phyloP scores from a whole-genome alignment of 768 basidiomycete species.

The Leccinum aurantiacum region DNA sequence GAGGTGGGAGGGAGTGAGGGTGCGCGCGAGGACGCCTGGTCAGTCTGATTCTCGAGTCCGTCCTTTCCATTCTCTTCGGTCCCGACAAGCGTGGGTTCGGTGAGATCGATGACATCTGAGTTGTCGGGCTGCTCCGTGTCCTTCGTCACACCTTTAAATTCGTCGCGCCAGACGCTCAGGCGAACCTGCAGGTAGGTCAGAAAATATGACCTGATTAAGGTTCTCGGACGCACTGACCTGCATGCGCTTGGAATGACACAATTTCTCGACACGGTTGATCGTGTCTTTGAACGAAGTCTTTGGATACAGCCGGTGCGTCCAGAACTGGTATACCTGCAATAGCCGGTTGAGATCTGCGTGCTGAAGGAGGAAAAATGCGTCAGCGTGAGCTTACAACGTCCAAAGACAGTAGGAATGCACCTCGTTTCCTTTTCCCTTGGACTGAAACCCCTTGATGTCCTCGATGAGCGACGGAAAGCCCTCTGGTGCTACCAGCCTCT shows the following conservation, averaged over 20 bases:
- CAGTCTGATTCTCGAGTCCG: constrained; percentile 16
- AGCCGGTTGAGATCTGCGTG: constrained; percentile 77
- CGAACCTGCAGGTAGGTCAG: constrained; percentile 49
- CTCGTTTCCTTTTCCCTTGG: constrained; percentile 91
- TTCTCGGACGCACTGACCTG: constrained; percentile 50
- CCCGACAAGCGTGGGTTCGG: constrained; percentile 27
- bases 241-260: constrained; percentile 86
- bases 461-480: constrained; percentile 83
- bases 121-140: constrained; percentile 28
- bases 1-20: constrained; percentile 43
- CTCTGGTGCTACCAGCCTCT: constrained; percentile 62
- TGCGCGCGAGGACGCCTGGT: constrained; percentile 38
- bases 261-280: constrained; percentile 78
- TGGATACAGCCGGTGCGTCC: constrained; percentile 93
- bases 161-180: constrained; percentile 76
- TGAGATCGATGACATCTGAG: constrained; percentile 32
- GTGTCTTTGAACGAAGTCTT: constrained; percentile 87
- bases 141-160: constrained; percentile 48
- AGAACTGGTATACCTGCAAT: constrained; percentile 86
- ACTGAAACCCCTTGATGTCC: constrained; percentile 73
- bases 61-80: constrained; percentile 25
- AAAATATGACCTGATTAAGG: background rate
- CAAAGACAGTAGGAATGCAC: constrained; percentile 39
- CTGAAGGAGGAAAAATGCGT: constrained; percentile 38
- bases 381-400: background rate